A percentile compares a stretch with the other conserved stretches of the same genome.
These are phyloP conservation scores for Leccinellum rugosiceps DNA, from an alignment of 768 basidiomycete genomes.

Conservation along the genomic window DNA sequence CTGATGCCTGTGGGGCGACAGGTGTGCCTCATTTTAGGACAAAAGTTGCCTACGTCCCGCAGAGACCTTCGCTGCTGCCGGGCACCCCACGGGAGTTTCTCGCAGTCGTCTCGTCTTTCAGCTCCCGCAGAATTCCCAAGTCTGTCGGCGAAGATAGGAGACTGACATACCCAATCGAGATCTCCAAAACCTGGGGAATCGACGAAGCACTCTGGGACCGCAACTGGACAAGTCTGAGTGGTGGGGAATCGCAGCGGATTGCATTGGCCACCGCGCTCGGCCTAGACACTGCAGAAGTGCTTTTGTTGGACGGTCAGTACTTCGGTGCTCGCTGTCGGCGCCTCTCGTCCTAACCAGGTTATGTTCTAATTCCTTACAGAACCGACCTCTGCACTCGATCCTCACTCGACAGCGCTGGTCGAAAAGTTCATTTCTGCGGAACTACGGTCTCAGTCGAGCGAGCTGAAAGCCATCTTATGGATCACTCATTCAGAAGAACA, in stretches of 20 bases:
- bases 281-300: slow-evolving; percentile 69
- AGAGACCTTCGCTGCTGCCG: slow-evolving; percentile 82
- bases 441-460: slow-evolving; percentile 44
- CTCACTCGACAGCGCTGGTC: slow-evolving; percentile 58
- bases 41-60: slow-evolving; percentile 81
- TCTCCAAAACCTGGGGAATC: slow-evolving; percentile 66
- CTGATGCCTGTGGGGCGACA: slow-evolving; percentile 23
- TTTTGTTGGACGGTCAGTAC: slow-evolving; percentile 73
- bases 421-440: slow-evolving; percentile 58
- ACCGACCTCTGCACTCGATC: slow-evolving; percentile 86
- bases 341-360: neutral
- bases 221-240: slow-evolving; percentile 76
- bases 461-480: slow-evolving; percentile 76
- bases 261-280: slow-evolving; percentile 73
- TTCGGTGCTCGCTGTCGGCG: neutral
- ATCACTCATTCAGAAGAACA: slow-evolving; percentile 88
- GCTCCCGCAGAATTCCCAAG: slow-evolving; percentile 35
- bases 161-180: slow-evolving; percentile 42
- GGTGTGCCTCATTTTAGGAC: slow-evolving; percentile 79
- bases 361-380: slow-evolving; percentile 44
- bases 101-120: slow-evolving; percentile 49
- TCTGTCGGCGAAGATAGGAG: slow-evolving; percentile 24
- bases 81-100: slow-evolving; percentile 78
- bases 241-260: slow-evolving; percentile 86
- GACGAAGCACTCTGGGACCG: slow-evolving; percentile 71